Base-by-base conservation (phyloP, 495 filamentous ascomycete genomes). In the Rusavskia elegans region DNA sequence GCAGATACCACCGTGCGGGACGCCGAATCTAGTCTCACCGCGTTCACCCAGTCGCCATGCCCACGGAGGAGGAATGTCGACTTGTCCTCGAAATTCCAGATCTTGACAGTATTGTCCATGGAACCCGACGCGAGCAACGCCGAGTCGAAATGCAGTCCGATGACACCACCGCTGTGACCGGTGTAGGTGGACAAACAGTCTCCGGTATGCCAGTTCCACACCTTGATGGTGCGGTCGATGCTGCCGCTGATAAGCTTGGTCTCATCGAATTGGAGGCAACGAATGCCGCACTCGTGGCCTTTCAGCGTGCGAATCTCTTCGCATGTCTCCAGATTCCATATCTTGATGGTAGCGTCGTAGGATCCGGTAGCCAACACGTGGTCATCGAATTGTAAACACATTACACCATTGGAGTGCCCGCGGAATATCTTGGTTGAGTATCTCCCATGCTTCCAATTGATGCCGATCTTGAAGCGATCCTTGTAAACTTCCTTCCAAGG, bases 131-230 rank as follows among this genome's bases (percentile, higher is more conserved):
- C 89, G 5, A 97, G 78, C 52, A 90, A 76, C 14, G 81, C 82
- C 3, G 74, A 78, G 48, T 89, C 84, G 61, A 94, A 95, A 64
- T 96, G 85, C 8, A 98, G 69, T 27, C 80, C 78, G 53, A 97
- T 83, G 19, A 99, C 79, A 13, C 88, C 89, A 39, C 75, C 81
- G 9, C 72, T 77, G 61, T 97, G 92, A 5, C 81, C 82, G 9
- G 74, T 75, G 36, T 89, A 81, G 1, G 81, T 94, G 14, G 83
- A 85, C 41, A 95, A 75, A 61, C 85, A 93, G 59, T 86, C 79
- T 41, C 92, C 92, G 0, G 89, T 96, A 39, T 84, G 76, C 88
- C 89, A 97, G 58, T 97, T 95, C 93, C 92, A 99, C 29, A 97
- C 78, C 63, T 85, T 85, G 51, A 99, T 67, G 17, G 79, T 93